Base-by-base conservation (phyloP, 306 rosid species). In the Rosa persica region DNA sequence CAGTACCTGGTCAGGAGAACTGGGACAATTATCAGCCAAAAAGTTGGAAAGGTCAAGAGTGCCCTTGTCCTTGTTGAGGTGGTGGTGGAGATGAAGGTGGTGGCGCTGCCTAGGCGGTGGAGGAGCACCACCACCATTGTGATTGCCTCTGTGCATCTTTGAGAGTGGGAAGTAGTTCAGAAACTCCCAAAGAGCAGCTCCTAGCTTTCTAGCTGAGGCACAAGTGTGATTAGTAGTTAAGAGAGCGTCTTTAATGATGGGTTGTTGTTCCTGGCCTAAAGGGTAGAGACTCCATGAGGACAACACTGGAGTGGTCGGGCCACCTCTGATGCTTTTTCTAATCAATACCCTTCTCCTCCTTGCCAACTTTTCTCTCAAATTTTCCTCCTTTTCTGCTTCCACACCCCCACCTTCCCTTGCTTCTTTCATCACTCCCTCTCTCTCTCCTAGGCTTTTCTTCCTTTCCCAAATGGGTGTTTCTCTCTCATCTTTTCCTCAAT, bases 101-200 rank as follows among this genome's bases (percentile, higher is more conserved):
- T 93, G 92, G 86, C 90, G 88, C 39, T 72, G 89, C 82, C 93
- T 83, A 12, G 91, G 58, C 16, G 84, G 78, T 13, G 49, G 78
- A 52, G 76, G 73, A 34, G 76, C 80, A 80, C 78, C 89, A 40
- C 46, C 82, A 13, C 73, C 84, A 88, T 84, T 87, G 67, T 76
- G 48, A 52, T 51, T 17, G 62, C 80, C 64, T 13, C 88, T 90
- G 89, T 93, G 94, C 99, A 95, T 93, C 72, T 82, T 77, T 67
- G 85, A 76, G 58, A 71, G 85, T 5, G 93, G 86, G 57, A 76
- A 65, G 54, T 82, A 85, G 75, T 87, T 85, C 30, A 87, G 81
- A 27, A 89, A 86, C 83, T 93, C 96, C 99, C 97, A 95, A 78
- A 91, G 97, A 57, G 98, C 85, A 0, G 98, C 93, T 54, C 90